Evolutionary conservation across 1,284 basidiomycete species (phyloP), one percentile per base, ranked within the genome.

Genomic region (Mycena sp.): DNA sequence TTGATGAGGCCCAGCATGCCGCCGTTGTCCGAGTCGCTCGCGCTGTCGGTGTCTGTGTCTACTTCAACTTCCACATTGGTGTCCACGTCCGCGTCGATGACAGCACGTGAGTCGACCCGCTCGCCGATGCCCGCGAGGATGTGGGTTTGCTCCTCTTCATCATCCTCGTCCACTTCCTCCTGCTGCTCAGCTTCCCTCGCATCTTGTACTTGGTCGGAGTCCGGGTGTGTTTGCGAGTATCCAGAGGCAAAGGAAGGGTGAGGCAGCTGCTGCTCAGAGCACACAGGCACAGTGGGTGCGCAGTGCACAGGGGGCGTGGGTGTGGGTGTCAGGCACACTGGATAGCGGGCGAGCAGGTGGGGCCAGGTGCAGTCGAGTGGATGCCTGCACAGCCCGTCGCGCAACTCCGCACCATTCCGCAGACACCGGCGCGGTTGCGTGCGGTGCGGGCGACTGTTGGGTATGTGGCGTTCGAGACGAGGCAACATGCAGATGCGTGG

Each of bases 1-100:
- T 93, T 91, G 66, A 96, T 80, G 6, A 87, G 69, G 16, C 79
- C 83, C 32, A 80, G 73, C 43, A 83, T 81, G 14, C 78, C 73
- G 10, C 77, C 79, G 14, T 68, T 67, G 54, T 69, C 12, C 32
- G 32, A 35, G 32, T 74, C 32, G 32, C 32, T 14, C 32, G 32
- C 7, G 14, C 7, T 35, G 32, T 35, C 40, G 40, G 9, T 78
- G 19, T 70, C 74, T 52, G 17, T 23, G 44, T 43, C 35, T 1
- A 26, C 58, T 93, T 93, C 80, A 92, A 84, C 76, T 92, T 94
- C 65, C 96, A 80, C 65, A 96, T 95, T 0, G 94, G n/a, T n/a
- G n/a, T n/a, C 95, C 21, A 92, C 94, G n/a, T 35, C 32, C 32
- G 32, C 32, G 32, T 35, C 32, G 32, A 14, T 35, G 7, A 35